phyloP scores from a whole-genome alignment of 345 rosid species.

The Stellera chamaejasme region DNA sequence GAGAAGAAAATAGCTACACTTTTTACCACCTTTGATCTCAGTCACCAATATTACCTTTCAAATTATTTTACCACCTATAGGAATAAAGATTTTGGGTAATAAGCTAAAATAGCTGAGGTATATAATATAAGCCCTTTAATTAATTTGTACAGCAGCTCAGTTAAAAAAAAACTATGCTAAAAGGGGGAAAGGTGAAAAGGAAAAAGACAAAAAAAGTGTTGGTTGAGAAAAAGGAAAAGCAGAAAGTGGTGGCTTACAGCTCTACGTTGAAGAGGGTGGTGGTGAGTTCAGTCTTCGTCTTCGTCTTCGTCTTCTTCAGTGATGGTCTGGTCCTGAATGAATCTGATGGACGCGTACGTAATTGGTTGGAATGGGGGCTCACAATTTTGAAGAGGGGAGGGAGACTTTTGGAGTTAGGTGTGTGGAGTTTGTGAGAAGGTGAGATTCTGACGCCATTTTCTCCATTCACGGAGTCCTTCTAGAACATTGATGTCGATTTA shows the following conservation, averaged over 20 bases:
- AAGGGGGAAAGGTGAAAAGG: not conserved
- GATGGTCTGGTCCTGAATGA: no score
- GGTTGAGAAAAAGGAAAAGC: constrained; percentile 5
- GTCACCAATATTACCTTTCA: constrained; percentile 1
- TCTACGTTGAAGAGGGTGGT: no score
- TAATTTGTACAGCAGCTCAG: constrained; percentile 27
- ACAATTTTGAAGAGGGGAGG: constrained; percentile 15
- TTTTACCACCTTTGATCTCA: not conserved
- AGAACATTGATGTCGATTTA: constrained; percentile 1
- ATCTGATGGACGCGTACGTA: not conserved
- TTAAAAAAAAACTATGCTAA: constrained; percentile 1
- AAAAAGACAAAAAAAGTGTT: not conserved
- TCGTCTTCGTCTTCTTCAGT: no score
- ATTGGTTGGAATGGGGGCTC: constrained; percentile 5
- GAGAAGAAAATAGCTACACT: constrained; percentile 1
- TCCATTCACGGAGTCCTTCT: constrained; percentile 1
- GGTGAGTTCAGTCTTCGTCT: no score
- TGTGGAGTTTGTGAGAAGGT: constrained; percentile 2
- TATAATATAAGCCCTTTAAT: no score
- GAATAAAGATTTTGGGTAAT: constrained; percentile 9
- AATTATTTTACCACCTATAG: not conserved
- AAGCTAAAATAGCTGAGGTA: constrained; percentile 11
- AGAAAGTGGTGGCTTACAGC: no score
- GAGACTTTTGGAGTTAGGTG: not conserved
- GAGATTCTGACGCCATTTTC: constrained; percentile 1